Conservation (phyloP, 495 filamentous ascomycete species). For the Coniosporium apollinis region DNA sequence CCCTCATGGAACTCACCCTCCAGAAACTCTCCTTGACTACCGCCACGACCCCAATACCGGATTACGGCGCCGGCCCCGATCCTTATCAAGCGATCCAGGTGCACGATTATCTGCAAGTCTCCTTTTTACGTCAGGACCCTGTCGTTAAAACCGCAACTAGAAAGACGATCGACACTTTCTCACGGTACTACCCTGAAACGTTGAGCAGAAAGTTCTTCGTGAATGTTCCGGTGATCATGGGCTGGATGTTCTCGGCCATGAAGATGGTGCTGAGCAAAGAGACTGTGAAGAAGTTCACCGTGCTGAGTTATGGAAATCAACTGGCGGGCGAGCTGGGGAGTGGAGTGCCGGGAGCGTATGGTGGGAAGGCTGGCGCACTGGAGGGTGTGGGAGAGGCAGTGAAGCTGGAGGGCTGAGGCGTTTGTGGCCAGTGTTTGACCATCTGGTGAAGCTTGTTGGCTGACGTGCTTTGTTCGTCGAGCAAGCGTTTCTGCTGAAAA, state of each 20-base stretch:
- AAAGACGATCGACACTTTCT: slow-evolving; percentile 63
- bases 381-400: slow-evolving; percentile 15
- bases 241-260: slow-evolving; percentile 65
- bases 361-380: slow-evolving; percentile 39
- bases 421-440: too few species aligned
- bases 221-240: slow-evolving; percentile 77
- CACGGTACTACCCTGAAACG: slow-evolving; percentile 69
- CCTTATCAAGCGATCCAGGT: slow-evolving; percentile 80
- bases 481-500: too few species aligned
- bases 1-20: slow-evolving; percentile 70
- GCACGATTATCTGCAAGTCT: slow-evolving; percentile 74
- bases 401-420: slow-evolving; percentile 8
- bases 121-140: slow-evolving; percentile 59
- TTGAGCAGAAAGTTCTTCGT: slow-evolving; percentile 84
- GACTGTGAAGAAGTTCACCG: slow-evolving; percentile 72
- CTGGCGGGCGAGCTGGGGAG: slow-evolving; percentile 48
- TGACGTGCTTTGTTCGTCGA: too few species aligned
- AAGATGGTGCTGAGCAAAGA: slow-evolving; percentile 63
- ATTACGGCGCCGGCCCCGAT: slow-evolving; percentile 43
- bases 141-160: slow-evolving; percentile 51
- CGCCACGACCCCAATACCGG: slow-evolving; percentile 55
- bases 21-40: slow-evolving; percentile 46
- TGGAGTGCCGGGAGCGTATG: slow-evolving; percentile 48
- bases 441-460: too few species aligned
- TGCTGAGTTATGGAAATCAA: slow-evolving; percentile 57